Evolutionary conservation across 108 stramenopile genomes (phyloP), one percentile per base, ranked within the genome.

Genomic region (Parietichytrium sp.): DNA sequence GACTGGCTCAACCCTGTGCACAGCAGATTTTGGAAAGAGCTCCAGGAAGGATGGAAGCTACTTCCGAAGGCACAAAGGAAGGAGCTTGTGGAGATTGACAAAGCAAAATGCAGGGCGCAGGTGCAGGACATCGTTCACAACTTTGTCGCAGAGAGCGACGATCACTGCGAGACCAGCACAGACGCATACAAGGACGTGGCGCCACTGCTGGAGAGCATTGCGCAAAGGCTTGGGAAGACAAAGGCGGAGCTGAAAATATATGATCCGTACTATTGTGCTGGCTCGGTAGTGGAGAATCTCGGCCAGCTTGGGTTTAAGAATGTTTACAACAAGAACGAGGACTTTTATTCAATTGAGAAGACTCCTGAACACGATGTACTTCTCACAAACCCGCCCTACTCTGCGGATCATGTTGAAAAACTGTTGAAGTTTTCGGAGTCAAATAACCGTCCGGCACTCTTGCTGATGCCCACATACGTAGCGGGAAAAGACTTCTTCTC

Each of bases 211-310:
- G 45, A 84, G 48, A 78, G 80, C 49, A 83, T 93, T 18, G 83
- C 88, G 18, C 42, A 13, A 30, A 26, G 3, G 25, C 47, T 93
- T 27, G 89, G 88, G n/a, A 92, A 85, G 52, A 15, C 79, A 10
- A 55, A 51, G 23, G 27, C 36, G 20, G 80, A 48, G 0, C 53
- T 93, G 54, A 52, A 31, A 49, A 94, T 99, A 50, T 99, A 98
- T 82, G 96, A 99, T 87, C 98, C 98, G 3, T 99, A 97, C 88
- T 99, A 85, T 86, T 99, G 98, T 85, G 90, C 95, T 80, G 98
- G 98, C 26, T 87, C 89, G 6, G 95, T 97, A 3, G 81, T 87
- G 0, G 78, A 80, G 6, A 90, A 94, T 77, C 84, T 99, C 50
- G 55, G 77, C 7, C 55, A 87, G 7, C 83, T 99, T 55, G 97